Conservation (phyloP, 148 eudicot genomes). For the Persicaria maculosa region DNA sequence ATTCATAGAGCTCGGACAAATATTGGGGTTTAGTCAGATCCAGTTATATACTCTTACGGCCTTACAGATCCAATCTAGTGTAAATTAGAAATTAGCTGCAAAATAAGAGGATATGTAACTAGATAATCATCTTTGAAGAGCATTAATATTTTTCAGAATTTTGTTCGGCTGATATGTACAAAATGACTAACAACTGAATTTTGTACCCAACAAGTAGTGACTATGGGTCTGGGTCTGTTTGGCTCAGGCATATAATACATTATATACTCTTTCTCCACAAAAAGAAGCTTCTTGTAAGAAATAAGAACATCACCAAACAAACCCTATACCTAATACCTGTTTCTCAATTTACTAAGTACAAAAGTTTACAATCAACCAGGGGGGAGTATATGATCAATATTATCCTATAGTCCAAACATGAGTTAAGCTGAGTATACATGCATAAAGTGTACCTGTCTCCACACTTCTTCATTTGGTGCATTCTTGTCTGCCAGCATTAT, state of each 20-base stretch:
- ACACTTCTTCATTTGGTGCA: slow-evolving; percentile 98
- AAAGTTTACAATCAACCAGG: neutral
- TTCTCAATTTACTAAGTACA: neutral
- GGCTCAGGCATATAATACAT: too few species aligned
- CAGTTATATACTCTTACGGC: neutral
- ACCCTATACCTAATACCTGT: neutral
- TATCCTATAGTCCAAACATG: neutral
- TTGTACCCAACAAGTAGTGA: neutral
- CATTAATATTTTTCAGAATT: neutral
- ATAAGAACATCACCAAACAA: neutral
- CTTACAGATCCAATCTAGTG: neutral
- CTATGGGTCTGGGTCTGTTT: neutral
- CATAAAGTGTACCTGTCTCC: slow-evolving; percentile 55
- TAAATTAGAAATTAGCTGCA: neutral
- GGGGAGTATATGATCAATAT: neutral
- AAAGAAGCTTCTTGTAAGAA: too few species aligned
- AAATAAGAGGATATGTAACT: neutral
- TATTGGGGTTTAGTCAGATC: neutral
- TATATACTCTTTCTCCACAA: too few species aligned
- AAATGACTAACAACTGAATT: neutral
- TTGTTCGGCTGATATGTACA: neutral
- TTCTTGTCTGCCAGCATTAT: slow-evolving; percentile 96
- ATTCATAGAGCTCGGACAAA: neutral
- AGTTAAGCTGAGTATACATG: neutral
- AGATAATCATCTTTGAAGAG: neutral